Conservation (phyloP, 345 rosid species). For the Citrus hindsii region DNA sequence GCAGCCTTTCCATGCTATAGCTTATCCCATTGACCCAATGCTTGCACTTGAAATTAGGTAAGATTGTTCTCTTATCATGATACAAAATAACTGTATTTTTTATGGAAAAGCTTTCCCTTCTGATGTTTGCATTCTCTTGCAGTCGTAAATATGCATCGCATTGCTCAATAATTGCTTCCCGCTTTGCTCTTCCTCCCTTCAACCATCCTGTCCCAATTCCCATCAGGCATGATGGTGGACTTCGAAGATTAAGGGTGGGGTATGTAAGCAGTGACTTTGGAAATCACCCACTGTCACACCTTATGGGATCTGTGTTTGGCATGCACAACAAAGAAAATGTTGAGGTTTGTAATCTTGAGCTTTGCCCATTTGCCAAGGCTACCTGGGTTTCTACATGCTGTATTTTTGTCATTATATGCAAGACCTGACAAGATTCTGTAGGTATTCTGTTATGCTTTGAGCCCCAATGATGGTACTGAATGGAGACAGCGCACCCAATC, state of each 20-base stretch:
- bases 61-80: background rate
- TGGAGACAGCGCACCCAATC: slow-evolving; percentile 92
- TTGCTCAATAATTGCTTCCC: slow-evolving; percentile 84
- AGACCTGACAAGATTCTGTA: slow-evolving; percentile 22
- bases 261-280: slow-evolving; percentile 98
- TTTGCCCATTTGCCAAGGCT: background rate
- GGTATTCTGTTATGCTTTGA: slow-evolving; percentile 96
- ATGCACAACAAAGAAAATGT: slow-evolving; percentile 86
- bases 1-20: slow-evolving; percentile 98
- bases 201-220: slow-evolving; percentile 64
- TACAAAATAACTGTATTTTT: background rate
- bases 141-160: slow-evolving; percentile 96
- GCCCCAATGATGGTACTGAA: slow-evolving; percentile 92
- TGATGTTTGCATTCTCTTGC: slow-evolving; percentile 19
- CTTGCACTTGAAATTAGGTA: slow-evolving; percentile 98
- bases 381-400: background rate
- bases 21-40: slow-evolving; percentile 91
- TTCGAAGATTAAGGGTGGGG: slow-evolving; percentile 78
- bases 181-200: slow-evolving; percentile 75
- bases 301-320: slow-evolving; percentile 99
- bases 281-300: slow-evolving; percentile 96
- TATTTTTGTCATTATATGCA: slow-evolving; percentile 9
- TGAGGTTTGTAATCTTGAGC: slow-evolving; percentile 56
- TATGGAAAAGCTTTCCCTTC: background rate
- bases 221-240: slow-evolving; percentile 58